A percentile compares a stretch with the other conserved stretches of the same genome.
phyloP scores from a whole-genome alignment of 208 protist genomes.

The Tritrichomonas foetus region DNA sequence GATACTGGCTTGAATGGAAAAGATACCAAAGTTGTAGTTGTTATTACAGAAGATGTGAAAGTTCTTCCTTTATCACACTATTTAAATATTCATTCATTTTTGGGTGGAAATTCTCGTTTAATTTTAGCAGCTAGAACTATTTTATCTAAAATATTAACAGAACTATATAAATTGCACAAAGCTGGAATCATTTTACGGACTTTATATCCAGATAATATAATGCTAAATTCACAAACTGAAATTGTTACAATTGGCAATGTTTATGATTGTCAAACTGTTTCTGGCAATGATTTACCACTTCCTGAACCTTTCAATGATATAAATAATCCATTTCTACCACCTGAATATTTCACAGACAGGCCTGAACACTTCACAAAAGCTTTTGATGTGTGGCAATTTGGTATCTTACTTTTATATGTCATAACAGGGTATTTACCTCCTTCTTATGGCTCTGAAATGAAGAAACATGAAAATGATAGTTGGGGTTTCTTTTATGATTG shows the following conservation, averaged over 20 bases:
- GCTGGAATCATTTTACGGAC: neutral
- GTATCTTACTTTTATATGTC: neutral
- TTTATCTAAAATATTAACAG: neutral
- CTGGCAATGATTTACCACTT: neutral
- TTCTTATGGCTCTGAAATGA: neutral
- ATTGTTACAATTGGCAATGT: neutral
- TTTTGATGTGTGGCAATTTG: conserved; percentile 16
- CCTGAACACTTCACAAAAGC: neutral
- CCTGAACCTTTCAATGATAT: neutral
- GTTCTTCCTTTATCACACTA: neutral
- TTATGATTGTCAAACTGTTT: neutral
- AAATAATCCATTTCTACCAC: neutral
- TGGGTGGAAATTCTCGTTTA: neutral
- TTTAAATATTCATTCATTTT: neutral
- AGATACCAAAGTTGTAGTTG: neutral
- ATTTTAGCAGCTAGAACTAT: neutral
- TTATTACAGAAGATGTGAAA: neutral
- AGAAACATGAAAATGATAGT: no score
- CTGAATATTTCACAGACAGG: neutral
- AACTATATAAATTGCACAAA: neutral
- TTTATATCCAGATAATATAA: neutral
- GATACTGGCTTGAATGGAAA: no score
- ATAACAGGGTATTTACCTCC: neutral
- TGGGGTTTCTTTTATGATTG: neutral
- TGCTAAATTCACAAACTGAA: neutral